Evolutionary conservation across 805 yeast species (phyloP), one percentile per base, ranked within the genome.

Genomic region (Kodamaea leandrae): DNA sequence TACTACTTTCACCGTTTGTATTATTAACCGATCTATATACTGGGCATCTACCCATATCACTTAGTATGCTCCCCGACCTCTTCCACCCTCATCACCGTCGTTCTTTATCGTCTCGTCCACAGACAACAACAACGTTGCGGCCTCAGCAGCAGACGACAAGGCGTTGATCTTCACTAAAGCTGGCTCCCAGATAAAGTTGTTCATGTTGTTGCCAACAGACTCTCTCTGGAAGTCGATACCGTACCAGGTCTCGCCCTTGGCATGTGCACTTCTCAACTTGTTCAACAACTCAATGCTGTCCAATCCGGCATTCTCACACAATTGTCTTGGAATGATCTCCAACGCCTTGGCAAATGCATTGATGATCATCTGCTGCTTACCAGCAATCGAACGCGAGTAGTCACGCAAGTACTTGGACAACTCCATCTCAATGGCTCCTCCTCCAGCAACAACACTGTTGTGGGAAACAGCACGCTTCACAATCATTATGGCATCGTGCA

Each of bases 351-450:
- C 99, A 66, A 81, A 93, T 6, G 96, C 96, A 44, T 83, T 82
- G 43, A 93, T 84, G 44, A 93, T 82, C 47, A 93, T 71, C 69
- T 93, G 99, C 66, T 91, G 96, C 64, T 93, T 91, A 29, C 99
- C 99, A 16, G 96, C 88, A 53, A 93, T 86, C 14, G 87, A 77
- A 57, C 83, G 82, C 17, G 97, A 82, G 57, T 82, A 78, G 53
- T 88, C 96, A 57, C 99, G 79, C 53, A 93, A 74, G 61, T 85
- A 80, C 61, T 80, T 87, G 27, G 97, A 89, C 29, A 93, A 58
- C 60, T 93, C 98, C 99, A 93, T 93, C 66, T 93, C 99, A 49
- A 89, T 84, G 25, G 99, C 99, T 49, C 99, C 99, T 50, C 99
- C 99, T 47, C 99, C 99, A 10, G 96, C 98, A 43, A 93, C 99